Conservation (phyloP, 176 grass and related monocot species). For the Oryza australiensis region DNA sequence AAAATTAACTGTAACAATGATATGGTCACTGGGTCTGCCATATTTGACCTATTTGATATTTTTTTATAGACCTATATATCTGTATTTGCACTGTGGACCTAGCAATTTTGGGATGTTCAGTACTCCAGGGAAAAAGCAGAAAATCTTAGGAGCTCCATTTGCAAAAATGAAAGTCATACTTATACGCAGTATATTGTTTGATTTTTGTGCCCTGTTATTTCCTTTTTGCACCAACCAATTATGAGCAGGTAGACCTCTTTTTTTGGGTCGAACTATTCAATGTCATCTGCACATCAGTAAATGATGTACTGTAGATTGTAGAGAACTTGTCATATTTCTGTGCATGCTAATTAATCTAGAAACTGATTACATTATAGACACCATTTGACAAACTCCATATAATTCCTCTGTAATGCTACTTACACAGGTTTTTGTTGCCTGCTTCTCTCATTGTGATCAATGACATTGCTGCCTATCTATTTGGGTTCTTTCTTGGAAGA, state of each 20-base stretch:
- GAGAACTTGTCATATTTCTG: neutral
- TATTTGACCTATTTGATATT: conserved; percentile 9
- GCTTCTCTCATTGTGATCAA: conserved; percentile 98
- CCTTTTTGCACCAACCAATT: neutral
- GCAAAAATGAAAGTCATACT: neutral
- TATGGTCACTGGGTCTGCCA: neutral
- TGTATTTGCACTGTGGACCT: conserved; percentile 19
- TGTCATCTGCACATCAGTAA: neutral
- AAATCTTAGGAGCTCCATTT: neutral
- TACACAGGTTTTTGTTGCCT: conserved; percentile 93
- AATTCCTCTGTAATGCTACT: conserved; percentile 21
- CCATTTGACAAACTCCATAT: conserved; percentile 9
- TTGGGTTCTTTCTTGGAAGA: conserved; percentile 97
- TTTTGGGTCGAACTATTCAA: conserved; percentile 4
- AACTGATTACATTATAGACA: conserved; percentile 16
- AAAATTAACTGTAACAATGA: neutral
- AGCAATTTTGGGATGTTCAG: neutral
- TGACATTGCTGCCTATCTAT: conserved; percentile 95
- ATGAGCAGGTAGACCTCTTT: neutral
- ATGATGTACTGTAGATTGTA: neutral
- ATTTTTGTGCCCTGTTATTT: conserved; percentile 8
- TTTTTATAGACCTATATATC: neutral
- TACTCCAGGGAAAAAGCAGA: neutral
- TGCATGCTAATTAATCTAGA: conserved; percentile 4
- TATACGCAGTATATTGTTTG: neutral